Evolutionary conservation across 2,329 filamentous ascomycete species (phyloP).

Genomic region (Trichoderma pleuroti): DNA sequence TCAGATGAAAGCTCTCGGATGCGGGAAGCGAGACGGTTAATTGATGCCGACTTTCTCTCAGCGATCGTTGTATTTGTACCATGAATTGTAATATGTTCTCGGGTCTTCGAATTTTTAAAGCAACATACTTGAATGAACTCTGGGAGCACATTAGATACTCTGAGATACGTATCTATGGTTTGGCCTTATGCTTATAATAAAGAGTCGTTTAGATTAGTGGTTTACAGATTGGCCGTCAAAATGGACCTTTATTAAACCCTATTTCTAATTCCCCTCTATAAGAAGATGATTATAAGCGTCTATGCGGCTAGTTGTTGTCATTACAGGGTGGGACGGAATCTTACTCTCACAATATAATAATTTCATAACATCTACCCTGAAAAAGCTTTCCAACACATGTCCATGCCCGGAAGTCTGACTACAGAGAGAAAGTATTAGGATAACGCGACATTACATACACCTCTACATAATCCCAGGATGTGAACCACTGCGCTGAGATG

Average conservation of each 20-base stretch:
- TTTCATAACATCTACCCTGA: not conserved
- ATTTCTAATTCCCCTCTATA: no score
- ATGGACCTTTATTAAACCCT: no score
- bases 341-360: not conserved
- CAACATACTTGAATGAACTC: not conserved
- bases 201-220: no score
- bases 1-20: not conserved
- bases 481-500: not conserved
- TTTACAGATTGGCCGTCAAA: no score
- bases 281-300: no score
- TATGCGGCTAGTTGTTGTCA: not conserved
- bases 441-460: not conserved
- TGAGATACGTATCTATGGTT: no score
- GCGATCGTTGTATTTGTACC: not conserved
- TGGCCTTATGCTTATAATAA: no score
- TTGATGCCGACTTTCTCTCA: not conserved
- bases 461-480: not conserved
- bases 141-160: accelerated
- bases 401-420: not conserved
- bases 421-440: not conserved
- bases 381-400: not conserved
- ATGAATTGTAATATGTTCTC: not conserved
- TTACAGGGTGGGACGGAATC: not conserved
- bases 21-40: not conserved
- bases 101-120: not conserved